Evolutionary conservation across 2,329 filamentous ascomycete species (phyloP), one percentile per base, ranked within the genome.

Genomic region (Pseudopithomyces maydicus): DNA sequence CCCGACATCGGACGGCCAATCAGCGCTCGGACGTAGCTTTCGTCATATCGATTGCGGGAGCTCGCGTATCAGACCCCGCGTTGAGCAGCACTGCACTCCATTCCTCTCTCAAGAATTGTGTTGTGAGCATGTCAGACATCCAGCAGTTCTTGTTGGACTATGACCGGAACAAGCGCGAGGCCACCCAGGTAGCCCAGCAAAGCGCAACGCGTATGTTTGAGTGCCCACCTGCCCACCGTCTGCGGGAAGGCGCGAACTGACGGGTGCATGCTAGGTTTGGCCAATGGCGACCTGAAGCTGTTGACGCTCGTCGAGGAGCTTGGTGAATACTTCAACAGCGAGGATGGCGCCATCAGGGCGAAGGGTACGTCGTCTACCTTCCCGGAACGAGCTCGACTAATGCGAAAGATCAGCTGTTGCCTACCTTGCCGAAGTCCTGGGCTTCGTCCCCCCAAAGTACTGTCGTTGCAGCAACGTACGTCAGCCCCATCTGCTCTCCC

Each of bases 311-410:
- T 90, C 53, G 84, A 88, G 67, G 85, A 84, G 43, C 78, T 89
- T 32, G 85, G 85, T 19, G 85, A 88, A 71, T 89, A 88, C 64
- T 82, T 90, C 67, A 89, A 88, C 63, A 84, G 87, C 71, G 85
- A 88, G 66, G 85, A 89, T 75, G 79, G 80, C 20, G 79, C 81
- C 14, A 78, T 85, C 42, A 80, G 87, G 38, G 81, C 82, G n/a
- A 88, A 87, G 73, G 82, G 84, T 69, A 75, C 79, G 57, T 35
- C 2, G 49, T 36, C 10, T 5, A 77, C 75, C 64, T 67, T 29
- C 74, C 12, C 72, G 36, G 12, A 33, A 26, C 19, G 32, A 5
- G 41, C 42, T 12, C 23, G 57, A 54, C 65, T 69, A 53, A 72
- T 45, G 0, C 2, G 8, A 29, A 8, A 4, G 5, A 51, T 14